Base-by-base conservation (phyloP, 1,284 basidiomycete genomes). In the Coriolopsis trogii region DNA sequence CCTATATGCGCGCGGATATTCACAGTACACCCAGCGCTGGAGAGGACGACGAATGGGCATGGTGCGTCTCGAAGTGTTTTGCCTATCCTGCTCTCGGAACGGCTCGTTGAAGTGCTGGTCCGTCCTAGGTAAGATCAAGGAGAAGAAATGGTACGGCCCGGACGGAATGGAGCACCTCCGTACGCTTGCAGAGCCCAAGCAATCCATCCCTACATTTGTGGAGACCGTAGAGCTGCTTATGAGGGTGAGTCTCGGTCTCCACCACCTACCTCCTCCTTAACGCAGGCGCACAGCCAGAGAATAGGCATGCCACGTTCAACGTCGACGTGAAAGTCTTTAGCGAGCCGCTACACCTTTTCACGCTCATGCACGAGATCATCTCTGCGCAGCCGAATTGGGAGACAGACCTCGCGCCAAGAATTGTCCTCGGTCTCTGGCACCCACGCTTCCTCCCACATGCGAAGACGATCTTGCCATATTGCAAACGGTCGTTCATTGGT, bases 271-370 rank as follows among this genome's bases (percentile, higher is more conserved):
- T 24, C 33, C 49, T 48, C 45, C 44, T 29, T 33, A 48, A 21
- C 31, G 46, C 40, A 40, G 25, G 45, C 25, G 9, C 44, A 18
- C 51, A 93, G 91, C 87, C 89, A 28, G 90, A 91, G 68, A 94
- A 95, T 71, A 77, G 72, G 20, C 89, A 94, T 63, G 87, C 93
- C 67, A 86, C 86, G 61, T 89, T 98, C 67, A 93, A 97, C 70
- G 83, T 98, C 54, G 95, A 98, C 69, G 91, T 96, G 67, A 98
- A 99, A 72, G 85, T 91, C 33, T 88, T 94, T 66, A 98, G 97
- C 68, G 84, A 96, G 63, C 95, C 97, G 0, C 85, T 85, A 44
- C 82, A 84, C 33, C 80, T 99, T 33, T 99, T 99, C 74, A 71
- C 74, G 15, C 78, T 98, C 40, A 95, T 99, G 85, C 81, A 91